A percentile compares a stretch with the other conserved stretches of the same genome.
These are phyloP conservation scores for Penicillium turbatum DNA, from an alignment of 495 filamentous ascomycete genomes.

Conservation along the genomic window DNA sequence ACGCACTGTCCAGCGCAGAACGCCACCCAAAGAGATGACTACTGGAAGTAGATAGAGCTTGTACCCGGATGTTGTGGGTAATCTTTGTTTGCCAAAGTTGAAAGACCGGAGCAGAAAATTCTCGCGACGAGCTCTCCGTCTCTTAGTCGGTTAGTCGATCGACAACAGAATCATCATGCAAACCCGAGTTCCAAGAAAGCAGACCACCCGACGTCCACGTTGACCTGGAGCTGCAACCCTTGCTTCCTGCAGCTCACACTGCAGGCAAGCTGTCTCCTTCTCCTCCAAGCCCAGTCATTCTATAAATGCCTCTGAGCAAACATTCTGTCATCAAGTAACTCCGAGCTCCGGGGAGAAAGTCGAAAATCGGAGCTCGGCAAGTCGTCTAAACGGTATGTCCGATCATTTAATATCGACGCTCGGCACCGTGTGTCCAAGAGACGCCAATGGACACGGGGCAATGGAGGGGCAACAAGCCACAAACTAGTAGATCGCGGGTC, in stretches of 20 bases:
- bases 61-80: not conserved
- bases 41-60: not conserved
- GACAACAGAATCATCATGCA: slow-evolving; percentile 3
- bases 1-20: not conserved
- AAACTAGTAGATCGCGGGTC: slow-evolving; percentile 8
- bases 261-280: slow-evolving; percentile 6
- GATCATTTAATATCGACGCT: slow-evolving; percentile 5
- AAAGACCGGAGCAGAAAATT: not conserved
- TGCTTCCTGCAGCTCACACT: slow-evolving; percentile 3
- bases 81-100: not conserved
- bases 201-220: slow-evolving; percentile 5
- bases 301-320: too few relatives aligned
- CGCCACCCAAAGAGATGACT: not conserved
- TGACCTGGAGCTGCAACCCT: slow-evolving; percentile 3
- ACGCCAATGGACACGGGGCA: slow-evolving; percentile 2
- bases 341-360: not conserved
- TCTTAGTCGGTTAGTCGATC: slow-evolving; percentile 1
- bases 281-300: not conserved
- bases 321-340: not conserved
- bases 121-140: not conserved
- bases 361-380: not conserved
- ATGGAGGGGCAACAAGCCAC: slow-evolving; percentile 6
- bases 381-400: not conserved
- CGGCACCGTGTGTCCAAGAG: not conserved
- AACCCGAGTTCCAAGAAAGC: not conserved